Conservation (phyloP, 2,329 filamentous ascomycete genomes). For the Chrysoporthe puriensis region DNA sequence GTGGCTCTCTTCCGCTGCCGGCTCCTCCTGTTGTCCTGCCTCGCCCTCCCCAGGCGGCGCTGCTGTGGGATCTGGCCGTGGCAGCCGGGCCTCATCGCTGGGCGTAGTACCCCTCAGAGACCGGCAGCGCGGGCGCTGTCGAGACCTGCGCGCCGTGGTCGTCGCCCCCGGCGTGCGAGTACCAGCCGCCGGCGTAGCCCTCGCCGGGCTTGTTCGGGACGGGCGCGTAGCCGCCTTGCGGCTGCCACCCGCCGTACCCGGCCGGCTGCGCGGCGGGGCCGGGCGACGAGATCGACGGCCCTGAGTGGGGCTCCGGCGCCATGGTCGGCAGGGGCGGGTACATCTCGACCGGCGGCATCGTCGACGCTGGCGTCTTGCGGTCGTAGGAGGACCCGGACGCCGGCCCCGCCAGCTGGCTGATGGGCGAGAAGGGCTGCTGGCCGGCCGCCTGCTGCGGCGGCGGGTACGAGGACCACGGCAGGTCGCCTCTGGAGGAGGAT, state of each 20-base stretch:
- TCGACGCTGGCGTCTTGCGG: slow-evolving; percentile 42
- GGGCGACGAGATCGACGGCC: slow-evolving; percentile 19
- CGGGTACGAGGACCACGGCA: slow-evolving; percentile 43
- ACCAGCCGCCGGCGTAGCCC: slow-evolving; percentile 23
- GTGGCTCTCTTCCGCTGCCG: neutral
- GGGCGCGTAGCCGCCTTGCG: slow-evolving; percentile 14
- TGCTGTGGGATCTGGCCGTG: neutral
- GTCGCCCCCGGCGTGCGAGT: slow-evolving; percentile 15
- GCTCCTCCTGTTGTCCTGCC: neutral
- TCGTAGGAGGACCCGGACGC: slow-evolving; percentile 41
- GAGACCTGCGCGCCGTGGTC: neutral
- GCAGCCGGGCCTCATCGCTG: slow-evolving; percentile 2
- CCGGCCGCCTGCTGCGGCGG: neutral
- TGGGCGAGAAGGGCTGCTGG: slow-evolving; percentile 45
- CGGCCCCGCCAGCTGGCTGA: slow-evolving; percentile 39
- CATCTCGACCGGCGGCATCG: slow-evolving; percentile 45
- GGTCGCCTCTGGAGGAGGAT: slow-evolving; percentile 46
- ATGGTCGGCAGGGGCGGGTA: slow-evolving; percentile 41
- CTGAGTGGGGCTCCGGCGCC: slow-evolving; percentile 15
- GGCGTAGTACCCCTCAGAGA: slow-evolving; percentile 17
- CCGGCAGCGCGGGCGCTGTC: slow-evolving; percentile 6
- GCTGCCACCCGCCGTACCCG: slow-evolving; percentile 21
- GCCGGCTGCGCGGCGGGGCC: slow-evolving; percentile 12
- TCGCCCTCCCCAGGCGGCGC: neutral
- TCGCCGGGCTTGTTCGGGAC: slow-evolving; percentile 17